Base-by-base conservation (phyloP, 306 rosid species). In the Arachis hypogaea region DNA sequence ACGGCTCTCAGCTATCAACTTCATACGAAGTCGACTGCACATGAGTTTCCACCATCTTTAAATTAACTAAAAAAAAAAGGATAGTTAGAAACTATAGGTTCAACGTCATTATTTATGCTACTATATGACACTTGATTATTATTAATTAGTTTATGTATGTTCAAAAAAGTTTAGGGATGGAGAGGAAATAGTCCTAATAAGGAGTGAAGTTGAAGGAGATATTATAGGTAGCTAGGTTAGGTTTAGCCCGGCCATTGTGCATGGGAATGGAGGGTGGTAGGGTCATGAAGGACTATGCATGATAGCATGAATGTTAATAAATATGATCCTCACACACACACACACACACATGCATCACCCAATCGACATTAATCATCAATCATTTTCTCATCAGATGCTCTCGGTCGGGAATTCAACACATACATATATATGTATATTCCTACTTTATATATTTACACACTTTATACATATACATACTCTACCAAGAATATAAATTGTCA, bases 381-480 rank as follows among this genome's bases (percentile, higher is more conserved):
- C 85, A 62, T 71, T 73, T 59, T 63, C 69, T 73, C 73, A 60
- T 30, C 54, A 81, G 93, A 84, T 86, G 86, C 89, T 82, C 73
- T 7, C 56, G 84, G 85, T 80, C 84, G 86, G 87, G 78, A 40
- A 80, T 63, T 22, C 28, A 22, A 66, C 86, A 47, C 63, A 12
- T 50, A 59, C 60, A 85, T 78, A 80, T 81, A 63, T 80, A 62
- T 29, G 50, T 10, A 3, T 45, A 2, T 9, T 2, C 9, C 12
- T 71, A 44, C 12, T 57, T 6, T 58, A 6, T 22, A 22, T 22
- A 22, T 22, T 22, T 22, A 22, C 28, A 22, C 28, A 22, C 28
- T 22, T 0, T 22, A 22, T 22, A 22, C 28, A 22, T 22, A 22
- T 22, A 22, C 28, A 22, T 22, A 22, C 28, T 22, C 0, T 22